Percentiles rank a stretch among this genome's conserved stretches.
Evolutionary conservation across 2,329 filamentous ascomycete genomes (phyloP).

Genomic region (Chaetomiaceae sp.): DNA sequence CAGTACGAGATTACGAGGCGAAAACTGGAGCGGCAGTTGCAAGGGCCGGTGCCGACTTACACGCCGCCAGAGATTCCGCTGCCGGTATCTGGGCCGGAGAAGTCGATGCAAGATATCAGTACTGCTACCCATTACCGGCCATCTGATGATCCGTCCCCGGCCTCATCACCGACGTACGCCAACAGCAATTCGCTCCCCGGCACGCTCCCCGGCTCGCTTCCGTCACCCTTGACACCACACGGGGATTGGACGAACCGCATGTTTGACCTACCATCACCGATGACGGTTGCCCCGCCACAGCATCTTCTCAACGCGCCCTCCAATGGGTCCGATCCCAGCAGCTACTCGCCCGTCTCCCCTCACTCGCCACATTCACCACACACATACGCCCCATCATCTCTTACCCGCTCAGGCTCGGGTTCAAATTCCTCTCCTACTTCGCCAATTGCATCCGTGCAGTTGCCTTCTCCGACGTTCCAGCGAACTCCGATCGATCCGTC

Average conservation of each 20-base stretch:
- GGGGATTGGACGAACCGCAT: slow-evolving; percentile 36
- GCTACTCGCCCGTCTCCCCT: slow-evolving; percentile 24
- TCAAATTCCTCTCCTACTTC: slow-evolving; percentile 25
- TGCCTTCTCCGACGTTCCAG: slow-evolving; percentile 35
- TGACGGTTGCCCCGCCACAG: slow-evolving; percentile 31
- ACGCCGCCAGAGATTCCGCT: slow-evolving; percentile 26
- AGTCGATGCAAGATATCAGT: slow-evolving; percentile 32
- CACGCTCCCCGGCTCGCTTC: slow-evolving; percentile 37
- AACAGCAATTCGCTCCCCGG: slow-evolving; percentile 36
- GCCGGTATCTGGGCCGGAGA: slow-evolving; percentile 30
- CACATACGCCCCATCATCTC: slow-evolving; percentile 24
- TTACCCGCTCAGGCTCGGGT: slow-evolving; percentile 28
- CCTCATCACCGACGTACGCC: slow-evolving; percentile 32
- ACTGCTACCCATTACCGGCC: slow-evolving; percentile 31
- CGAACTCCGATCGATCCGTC: slow-evolving; percentile 46
- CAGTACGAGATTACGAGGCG: slow-evolving; percentile 46
- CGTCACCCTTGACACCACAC: slow-evolving; percentile 45
- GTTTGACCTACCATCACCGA: slow-evolving; percentile 39
- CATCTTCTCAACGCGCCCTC: slow-evolving; percentile 24
- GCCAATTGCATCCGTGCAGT: slow-evolving; percentile 28
- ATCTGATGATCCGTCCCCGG: slow-evolving; percentile 28
- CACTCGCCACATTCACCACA: slow-evolving; percentile 20
- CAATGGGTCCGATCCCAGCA: slow-evolving; percentile 25
- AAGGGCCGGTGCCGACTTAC: slow-evolving; percentile 45
- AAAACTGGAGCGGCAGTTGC: slow-evolving; percentile 46